Percentiles rank a stretch among this genome's conserved stretches.
Evolutionary conservation across 78 protist species (phyloP).

Genomic region (Polysphondylium violaceum): DNA sequence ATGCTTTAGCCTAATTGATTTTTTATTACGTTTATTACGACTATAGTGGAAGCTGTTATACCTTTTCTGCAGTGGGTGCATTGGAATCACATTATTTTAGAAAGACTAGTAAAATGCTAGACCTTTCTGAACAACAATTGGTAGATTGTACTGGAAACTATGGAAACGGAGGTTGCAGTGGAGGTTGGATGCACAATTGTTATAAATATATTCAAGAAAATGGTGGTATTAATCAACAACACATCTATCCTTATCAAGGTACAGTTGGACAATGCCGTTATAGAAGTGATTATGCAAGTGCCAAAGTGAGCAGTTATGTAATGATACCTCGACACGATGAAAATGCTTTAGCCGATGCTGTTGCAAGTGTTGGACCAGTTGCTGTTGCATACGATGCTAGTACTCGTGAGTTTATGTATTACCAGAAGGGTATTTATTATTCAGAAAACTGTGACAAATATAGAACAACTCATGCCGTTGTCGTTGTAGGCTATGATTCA

Average conservation of each 20-base stretch:
- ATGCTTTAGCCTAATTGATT: background rate
- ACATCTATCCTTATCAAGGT: background rate
- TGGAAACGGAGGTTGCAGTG: constrained; percentile 24
- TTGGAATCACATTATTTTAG: background rate
- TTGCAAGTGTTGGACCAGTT: constrained; percentile 7
- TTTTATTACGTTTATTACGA: too few species aligned
- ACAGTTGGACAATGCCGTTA: background rate
- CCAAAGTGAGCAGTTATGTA: background rate
- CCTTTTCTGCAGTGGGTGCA: background rate
- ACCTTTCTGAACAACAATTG: constrained; percentile 4
- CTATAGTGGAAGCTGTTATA: background rate
- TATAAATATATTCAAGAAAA: background rate
- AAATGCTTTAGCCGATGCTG: background rate
- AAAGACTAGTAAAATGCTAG: background rate
- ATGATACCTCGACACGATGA: background rate
- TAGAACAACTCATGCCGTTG: background rate
- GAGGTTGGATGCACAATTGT: constrained; percentile 5
- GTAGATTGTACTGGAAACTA: constrained; percentile 7
- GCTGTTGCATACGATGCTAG: background rate
- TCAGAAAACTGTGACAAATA: constrained; percentile 6
- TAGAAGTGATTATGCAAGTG: background rate
- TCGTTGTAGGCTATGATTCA: background rate
- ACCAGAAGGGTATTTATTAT: constrained; percentile 14
- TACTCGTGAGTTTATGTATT: background rate
- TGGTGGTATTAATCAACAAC: background rate